Base-by-base conservation (phyloP, 1,284 basidiomycete species). In the Neolentinus lepideus region DNA sequence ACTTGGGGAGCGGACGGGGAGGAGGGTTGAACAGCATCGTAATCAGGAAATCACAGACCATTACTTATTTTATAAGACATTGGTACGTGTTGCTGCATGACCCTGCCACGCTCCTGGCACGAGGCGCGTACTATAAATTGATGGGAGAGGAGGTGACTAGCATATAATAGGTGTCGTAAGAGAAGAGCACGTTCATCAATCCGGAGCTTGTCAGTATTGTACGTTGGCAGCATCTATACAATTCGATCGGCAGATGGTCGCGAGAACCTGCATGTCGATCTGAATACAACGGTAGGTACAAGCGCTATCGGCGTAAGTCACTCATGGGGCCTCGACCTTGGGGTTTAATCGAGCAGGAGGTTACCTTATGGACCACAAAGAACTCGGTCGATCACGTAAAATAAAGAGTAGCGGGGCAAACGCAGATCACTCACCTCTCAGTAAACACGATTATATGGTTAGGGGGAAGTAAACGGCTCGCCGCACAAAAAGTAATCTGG, bases 401-500 rank as follows among this genome's bases (percentile, higher is more conserved):
- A 31, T 31, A 31, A 12, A 31, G 29, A 6, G 29, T 31, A 12
- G 12, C 12, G 29, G 29, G 29, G 29, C 29, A 4, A 6, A 12
- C 12, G 29, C 29, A 31, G 38, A 43, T 16, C 38, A 16, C 38
- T 16, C 12, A 57, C 59, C 57, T 60, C 59, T 24, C 59, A 12
- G 59, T 60, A 2, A 59, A 16, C 9, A 53, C 52, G 33, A 60
- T 59, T 11, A 60, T 53, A 25, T 53, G 47, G 31, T 60, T 58
- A 25, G 58, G 57, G 59, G 52, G 46, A 55, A 57, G n/a, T 53
- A 31, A 31, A 59, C 11, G 59, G 58, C 33, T 60, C 59, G 14
- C 52, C 46, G 38, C 59, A 60, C n/a, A 57, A 53, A 45, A 57
- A 60, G 26, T 60, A 60, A 53, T 60, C 59, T 60, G n/a, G 35